These are phyloP conservation scores for Colletotrichum sp. DNA, from an alignment of 2,329 filamentous ascomycete species.

Conservation along the genomic window DNA sequence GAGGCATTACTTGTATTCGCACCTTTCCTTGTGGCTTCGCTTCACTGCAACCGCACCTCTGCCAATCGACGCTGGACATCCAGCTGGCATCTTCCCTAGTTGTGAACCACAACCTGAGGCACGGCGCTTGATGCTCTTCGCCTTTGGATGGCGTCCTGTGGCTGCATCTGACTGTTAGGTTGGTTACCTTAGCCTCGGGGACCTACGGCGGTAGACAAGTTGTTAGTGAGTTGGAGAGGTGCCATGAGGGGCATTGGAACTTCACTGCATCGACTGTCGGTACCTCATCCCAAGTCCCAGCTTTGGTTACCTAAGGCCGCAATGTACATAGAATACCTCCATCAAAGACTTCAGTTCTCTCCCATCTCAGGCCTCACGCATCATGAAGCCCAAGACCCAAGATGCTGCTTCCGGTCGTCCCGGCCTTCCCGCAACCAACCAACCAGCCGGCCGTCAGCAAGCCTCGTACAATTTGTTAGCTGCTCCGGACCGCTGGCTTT, in stretches of 20 bases:
- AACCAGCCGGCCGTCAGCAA: not conserved
- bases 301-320: not conserved
- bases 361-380: not conserved
- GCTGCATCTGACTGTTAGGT: not conserved
- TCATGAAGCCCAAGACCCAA: not conserved
- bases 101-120: not conserved
- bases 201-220: not conserved
- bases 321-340: not conserved
- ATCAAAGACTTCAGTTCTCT: not conserved
- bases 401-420: slow-evolving; percentile 7
- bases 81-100: not conserved
- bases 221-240: not conserved
- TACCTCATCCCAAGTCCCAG: not conserved
- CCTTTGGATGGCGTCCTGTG: not conserved
- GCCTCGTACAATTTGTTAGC: not conserved
- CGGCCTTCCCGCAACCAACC: slow-evolving; percentile 1
- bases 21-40: not conserved
- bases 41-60: not conserved
- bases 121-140: not conserved
- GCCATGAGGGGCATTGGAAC: not conserved
- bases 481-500: not conserved
- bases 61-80: not conserved
- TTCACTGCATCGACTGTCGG: not conserved
- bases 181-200: not conserved
- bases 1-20: not conserved